These are phyloP conservation scores for Bassia scoparia DNA, from an alignment of 148 eudicot genomes.

Conservation along the genomic window DNA sequence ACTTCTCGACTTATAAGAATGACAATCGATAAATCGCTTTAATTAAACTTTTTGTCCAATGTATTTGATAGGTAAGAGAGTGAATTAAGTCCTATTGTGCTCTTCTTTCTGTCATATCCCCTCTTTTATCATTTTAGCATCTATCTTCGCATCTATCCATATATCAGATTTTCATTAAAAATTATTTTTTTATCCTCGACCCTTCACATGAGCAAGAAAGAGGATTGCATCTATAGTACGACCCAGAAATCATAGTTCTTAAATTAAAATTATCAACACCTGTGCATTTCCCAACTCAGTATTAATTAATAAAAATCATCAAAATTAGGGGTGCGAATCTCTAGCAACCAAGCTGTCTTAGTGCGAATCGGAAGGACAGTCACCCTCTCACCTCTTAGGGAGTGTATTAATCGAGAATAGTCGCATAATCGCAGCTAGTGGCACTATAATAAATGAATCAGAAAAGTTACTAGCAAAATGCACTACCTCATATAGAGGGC, in stretches of 20 bases:
- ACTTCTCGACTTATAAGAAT: no score
- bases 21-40: no score
- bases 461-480: not conserved
- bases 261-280: not conserved
- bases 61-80: no score
- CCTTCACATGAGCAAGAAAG: not conserved
- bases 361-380: not conserved
- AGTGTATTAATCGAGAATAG: not conserved
- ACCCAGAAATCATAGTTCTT: no score
- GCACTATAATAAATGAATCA: not conserved
- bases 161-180: not conserved
- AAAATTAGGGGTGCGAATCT: not conserved
- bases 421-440: no score
- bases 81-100: no score
- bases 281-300: no score
- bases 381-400: no score
- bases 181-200: not conserved
- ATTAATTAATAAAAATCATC: not conserved
- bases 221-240: rapidly evolving
- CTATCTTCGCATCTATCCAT: not conserved
- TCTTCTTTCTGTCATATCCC: no score
- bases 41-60: no score
- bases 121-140: no score
- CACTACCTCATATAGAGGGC: not conserved
- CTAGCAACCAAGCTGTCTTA: not conserved